Evolutionary conservation across 2,329 filamentous ascomycete genomes (phyloP).

Genomic region (Fusarium anguioides): DNA sequence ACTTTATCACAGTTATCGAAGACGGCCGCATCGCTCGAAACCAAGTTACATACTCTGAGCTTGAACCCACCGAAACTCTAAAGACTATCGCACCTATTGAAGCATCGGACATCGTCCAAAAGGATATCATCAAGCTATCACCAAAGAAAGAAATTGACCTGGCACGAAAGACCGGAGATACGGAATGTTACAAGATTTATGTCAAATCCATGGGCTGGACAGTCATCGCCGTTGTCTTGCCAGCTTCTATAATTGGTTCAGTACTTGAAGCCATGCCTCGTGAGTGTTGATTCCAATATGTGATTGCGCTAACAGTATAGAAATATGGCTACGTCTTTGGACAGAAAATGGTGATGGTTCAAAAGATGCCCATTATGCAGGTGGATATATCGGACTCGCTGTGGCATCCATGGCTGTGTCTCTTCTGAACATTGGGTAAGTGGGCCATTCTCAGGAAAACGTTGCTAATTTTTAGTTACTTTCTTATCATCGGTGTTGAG

Average conservation of each 20-base stretch:
- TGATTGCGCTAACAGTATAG: constrained; percentile 6
- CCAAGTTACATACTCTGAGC: constrained; percentile 37
- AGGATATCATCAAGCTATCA: background rate
- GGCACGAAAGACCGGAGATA: constrained; percentile 45
- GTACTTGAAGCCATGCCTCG: constrained; percentile 42
- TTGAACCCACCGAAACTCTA: constrained; percentile 15
- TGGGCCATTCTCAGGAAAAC: fast-evolving
- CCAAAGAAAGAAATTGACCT: constrained; percentile 37
- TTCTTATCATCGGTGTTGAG: constrained; percentile 40
- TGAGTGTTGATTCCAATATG: background rate
- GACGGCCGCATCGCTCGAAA: constrained; percentile 37
- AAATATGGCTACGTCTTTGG: constrained; percentile 46
- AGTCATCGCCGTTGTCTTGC: constrained; percentile 32
- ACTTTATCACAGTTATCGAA: constrained; percentile 44
- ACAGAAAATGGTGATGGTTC: constrained; percentile 40
- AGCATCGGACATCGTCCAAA: fast-evolving
- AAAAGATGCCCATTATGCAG: constrained; percentile 33
- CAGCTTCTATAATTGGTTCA: constrained; percentile 16
- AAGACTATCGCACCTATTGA: background rate
- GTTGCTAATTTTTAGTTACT: constrained; percentile 29
- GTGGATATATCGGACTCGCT: constrained; percentile 41
- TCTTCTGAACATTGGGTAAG: constrained; percentile 24
- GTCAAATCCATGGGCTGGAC: constrained; percentile 42
- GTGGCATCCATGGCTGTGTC: constrained; percentile 28
- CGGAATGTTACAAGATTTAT: constrained; percentile 46